Evolutionary conservation across 345 rosid genomes (phyloP), one percentile per base, ranked within the genome.

Genomic region (Citrus maxima): DNA sequence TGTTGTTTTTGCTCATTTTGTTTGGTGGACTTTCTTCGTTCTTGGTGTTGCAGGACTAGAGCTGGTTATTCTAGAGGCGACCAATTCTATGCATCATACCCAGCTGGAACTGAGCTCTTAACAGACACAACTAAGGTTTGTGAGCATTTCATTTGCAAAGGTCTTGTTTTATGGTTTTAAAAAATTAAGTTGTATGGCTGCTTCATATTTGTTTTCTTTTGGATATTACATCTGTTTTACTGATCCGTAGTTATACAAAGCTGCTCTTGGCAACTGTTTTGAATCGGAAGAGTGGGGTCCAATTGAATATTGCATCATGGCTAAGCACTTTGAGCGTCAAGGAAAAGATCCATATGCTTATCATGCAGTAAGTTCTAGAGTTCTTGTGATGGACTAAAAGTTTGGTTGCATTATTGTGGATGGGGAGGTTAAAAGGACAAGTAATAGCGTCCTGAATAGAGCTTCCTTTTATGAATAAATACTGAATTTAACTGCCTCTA

Each of bases 261-360:
- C 95, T 0, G 98, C 98, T 3, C 92, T 93, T 59, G 95, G 98
- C 66, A 93, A 87, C 81, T 91, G 97, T 89, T 95, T 90, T 51
- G 98, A 95, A 63, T 79, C 81, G 7, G 98, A 95, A 77, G 95
- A 93, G 22, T 92, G 98, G 98, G 92, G 95, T 79, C 89, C 98
- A 22, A 85, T 93, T 4, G 98, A 95, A 75, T 95, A 77, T 86
- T 83, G 86, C 84, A 87, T 93, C 80, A 90, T 93, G 94, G 87
- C 89, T 78, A 95, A 93, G 80, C 98, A 95, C 83, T 95, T 95
- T 35, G 97, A 93, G 55, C 98, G 95, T 35, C 98, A 95, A 82
- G 98, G 92, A 40, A 93, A 95, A 78, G 88, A 94, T 1, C 98
- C 98, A 1, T 95, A 95, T 73, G 94, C 97, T 6, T 95, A 95